Evolutionary conservation across 192 early-diverging fungal species (phyloP), one percentile per base, ranked within the genome.

Genomic region (Funneliformis geosporum): DNA sequence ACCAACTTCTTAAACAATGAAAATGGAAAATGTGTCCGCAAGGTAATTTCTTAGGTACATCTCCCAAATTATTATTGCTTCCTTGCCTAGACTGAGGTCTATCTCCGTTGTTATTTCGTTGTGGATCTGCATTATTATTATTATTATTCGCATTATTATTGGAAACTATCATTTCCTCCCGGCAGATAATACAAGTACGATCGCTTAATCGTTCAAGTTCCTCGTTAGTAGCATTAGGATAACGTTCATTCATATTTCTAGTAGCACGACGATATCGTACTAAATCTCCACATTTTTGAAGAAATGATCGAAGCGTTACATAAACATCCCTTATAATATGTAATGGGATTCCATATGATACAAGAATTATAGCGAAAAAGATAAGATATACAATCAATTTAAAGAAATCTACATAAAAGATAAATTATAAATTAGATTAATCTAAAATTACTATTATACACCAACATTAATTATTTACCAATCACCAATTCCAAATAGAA

Each of bases 11-110:
- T 47, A 99, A 85, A 84, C 98, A 99, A 79, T 94, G 92, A 80
- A 98, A 96, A 82, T 99, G 98, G 80, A 99, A 99, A 27, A 99
- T 93, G 76, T 99, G 98, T 1, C 96, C 96, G 82, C 98, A 99
- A 1, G 94, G 95, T 43, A 99, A 88, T 68, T 94, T 95, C 83
- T 99, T 99, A 18, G 98, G 96, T 1, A 92, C 89, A 80, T 94
- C 92, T 0, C 85, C 83, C 5, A 83, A 70, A 5, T 82, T 62
- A 71, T n/a, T 77, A 60, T 74, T 82, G 16, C 79, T 71, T 76
- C 18, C 81, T 27, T 74, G 38, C 42, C 68, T n/a, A n/a, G n/a
- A n/a, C n/a, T n/a, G n/a, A n/a, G n/a, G 21, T 60, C 79, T 21
- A 46, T 70, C 1, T 61, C 62, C 23, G 43, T 43, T 78, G 43